A percentile compares a stretch with the other conserved stretches of the same genome.
Evolutionary conservation across 1,139 yeast genomes (phyloP).

Genomic region (Magnusiomyces tetraspermus): DNA sequence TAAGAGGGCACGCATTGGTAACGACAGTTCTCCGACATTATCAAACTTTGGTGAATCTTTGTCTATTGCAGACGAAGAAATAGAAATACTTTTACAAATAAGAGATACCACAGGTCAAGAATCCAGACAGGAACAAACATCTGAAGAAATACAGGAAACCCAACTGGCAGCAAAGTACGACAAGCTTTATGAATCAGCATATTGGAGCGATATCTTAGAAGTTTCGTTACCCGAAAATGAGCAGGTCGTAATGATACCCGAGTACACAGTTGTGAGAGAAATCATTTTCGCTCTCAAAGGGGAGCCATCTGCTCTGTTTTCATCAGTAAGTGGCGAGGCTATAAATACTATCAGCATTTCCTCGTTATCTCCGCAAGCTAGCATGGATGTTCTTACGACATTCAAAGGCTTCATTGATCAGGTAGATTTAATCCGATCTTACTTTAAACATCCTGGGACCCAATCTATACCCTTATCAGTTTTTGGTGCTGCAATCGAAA

Average conservation of each 20-base stretch:
- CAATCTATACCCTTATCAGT: background rate
- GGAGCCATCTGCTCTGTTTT: background rate
- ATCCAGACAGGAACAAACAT: background rate
- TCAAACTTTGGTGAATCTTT: background rate
- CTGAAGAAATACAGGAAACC: background rate
- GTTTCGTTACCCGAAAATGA: background rate
- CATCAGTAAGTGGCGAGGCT: background rate
- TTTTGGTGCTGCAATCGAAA: slow-evolving; percentile 5
- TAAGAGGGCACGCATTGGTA: background rate
- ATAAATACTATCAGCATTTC: background rate
- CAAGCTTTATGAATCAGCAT: background rate
- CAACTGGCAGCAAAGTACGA: background rate
- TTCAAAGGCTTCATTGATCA: background rate
- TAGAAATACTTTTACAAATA: background rate
- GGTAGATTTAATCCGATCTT: background rate
- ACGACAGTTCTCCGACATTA: background rate
- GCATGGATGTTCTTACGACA: background rate
- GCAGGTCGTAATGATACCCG: background rate
- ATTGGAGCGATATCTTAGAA: background rate
- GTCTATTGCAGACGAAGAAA: background rate
- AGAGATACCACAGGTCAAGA: background rate
- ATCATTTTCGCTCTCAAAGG: background rate
- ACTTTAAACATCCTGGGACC: background rate
- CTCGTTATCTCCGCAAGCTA: background rate
- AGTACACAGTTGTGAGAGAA: background rate